Conservation (phyloP, 345 rosid genomes). For the Acer negundo region DNA sequence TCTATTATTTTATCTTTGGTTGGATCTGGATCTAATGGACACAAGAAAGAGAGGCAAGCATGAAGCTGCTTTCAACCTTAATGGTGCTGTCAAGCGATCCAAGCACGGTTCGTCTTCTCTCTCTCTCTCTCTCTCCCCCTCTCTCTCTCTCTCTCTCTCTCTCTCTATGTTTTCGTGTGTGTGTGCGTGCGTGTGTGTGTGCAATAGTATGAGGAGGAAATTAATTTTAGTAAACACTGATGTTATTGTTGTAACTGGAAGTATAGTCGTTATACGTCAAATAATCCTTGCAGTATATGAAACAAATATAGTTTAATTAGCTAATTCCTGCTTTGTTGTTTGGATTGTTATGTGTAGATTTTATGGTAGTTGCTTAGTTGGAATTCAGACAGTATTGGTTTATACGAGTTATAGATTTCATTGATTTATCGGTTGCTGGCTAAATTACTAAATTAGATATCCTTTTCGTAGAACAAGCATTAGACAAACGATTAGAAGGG, state of each 20-base stretch:
- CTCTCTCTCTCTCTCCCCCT: too few relatives aligned
- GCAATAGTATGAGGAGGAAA: too few relatives aligned
- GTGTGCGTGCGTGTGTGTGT: too few relatives aligned
- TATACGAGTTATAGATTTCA: not conserved
- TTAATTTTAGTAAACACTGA: too few relatives aligned
- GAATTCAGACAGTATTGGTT: not conserved
- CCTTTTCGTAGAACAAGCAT: not conserved
- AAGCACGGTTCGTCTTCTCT: conserved; percentile 43
- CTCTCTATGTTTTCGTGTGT: too few relatives aligned
- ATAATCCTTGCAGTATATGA: not conserved
- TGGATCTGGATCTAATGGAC: conserved; percentile 63
- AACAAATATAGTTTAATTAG: not conserved
- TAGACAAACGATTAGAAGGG: not conserved
- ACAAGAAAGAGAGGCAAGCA: conserved; percentile 70
- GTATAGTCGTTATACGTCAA: too few relatives aligned
- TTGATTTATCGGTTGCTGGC: not conserved
- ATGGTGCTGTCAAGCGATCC: conserved; percentile 73
- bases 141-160: too few relatives aligned
- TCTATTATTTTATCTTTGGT: not conserved
- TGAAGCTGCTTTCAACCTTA: conserved; percentile 51
- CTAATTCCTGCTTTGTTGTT: not conserved
- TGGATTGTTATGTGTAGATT: not conserved
- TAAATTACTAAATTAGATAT: too few relatives aligned
- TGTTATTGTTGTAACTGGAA: too few relatives aligned
- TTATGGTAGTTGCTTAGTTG: not conserved